Evolutionary conservation across 2,329 filamentous ascomycete genomes (phyloP).

Genomic region (Phaeomoniella chlamydospora): DNA sequence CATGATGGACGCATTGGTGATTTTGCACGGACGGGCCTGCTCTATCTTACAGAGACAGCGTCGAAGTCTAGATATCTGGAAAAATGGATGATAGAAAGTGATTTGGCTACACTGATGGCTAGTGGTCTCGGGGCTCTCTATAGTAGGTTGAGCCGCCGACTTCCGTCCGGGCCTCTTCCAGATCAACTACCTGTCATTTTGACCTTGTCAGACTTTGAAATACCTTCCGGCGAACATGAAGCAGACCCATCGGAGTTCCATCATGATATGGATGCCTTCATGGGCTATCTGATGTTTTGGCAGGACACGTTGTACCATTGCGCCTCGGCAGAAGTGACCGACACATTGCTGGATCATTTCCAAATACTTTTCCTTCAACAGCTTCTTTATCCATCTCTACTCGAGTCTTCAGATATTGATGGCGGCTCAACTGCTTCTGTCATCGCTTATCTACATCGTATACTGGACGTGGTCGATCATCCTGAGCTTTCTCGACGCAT

Average conservation of each 20-base stretch:
- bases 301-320: slow-evolving; percentile 96
- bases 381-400: slow-evolving; percentile 83
- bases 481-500: slow-evolving; percentile 90
- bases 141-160: slow-evolving; percentile 56
- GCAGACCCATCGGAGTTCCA: slow-evolving; percentile 64
- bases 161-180: slow-evolving; percentile 61
- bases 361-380: slow-evolving; percentile 94
- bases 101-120: slow-evolving; percentile 92
- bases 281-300: slow-evolving; percentile 94
- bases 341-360: slow-evolving; percentile 89
- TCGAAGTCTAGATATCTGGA: slow-evolving; percentile 71
- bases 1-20: slow-evolving; percentile 89
- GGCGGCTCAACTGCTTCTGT: slow-evolving; percentile 94
- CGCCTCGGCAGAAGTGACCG: slow-evolving; percentile 78
- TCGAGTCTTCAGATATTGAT: slow-evolving; percentile 94
- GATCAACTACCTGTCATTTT: slow-evolving; percentile 64
- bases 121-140: slow-evolving; percentile 75
- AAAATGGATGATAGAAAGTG: slow-evolving; percentile 94
- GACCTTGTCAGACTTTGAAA: slow-evolving; percentile 75
- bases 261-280: slow-evolving; percentile 78
- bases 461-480: slow-evolving; percentile 82
- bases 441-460: slow-evolving; percentile 78
- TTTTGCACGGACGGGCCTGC: slow-evolving; percentile 81
- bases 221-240: slow-evolving; percentile 58
- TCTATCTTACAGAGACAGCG: slow-evolving; percentile 92